A percentile compares a stretch with the other conserved stretches of the same genome.
phyloP scores from a whole-genome alignment of 371 early-diverging fungal genomes.

The Rhizopus delemar region DNA sequence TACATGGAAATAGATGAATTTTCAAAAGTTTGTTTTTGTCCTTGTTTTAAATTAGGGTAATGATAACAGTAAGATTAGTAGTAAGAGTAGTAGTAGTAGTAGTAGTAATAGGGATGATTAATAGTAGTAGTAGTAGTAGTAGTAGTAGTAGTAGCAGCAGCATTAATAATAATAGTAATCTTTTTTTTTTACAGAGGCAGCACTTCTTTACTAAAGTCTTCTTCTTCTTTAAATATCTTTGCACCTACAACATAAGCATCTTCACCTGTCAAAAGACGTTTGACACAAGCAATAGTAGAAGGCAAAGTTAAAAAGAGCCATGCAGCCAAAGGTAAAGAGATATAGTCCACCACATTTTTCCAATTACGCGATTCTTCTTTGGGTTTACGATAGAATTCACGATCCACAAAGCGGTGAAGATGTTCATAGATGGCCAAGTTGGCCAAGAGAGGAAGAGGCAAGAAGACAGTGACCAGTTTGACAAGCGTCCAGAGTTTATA shows the following conservation, averaged over 20 bases:
- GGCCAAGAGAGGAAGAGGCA: slow-evolving; percentile 56
- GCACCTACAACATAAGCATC: slow-evolving; percentile 56
- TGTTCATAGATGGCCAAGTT: slow-evolving; percentile 55
- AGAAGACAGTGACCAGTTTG: slow-evolving; percentile 49
- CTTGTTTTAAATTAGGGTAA: neutral
- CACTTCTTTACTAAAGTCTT: neutral
- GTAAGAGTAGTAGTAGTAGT: neutral
- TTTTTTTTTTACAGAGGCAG: neutral
- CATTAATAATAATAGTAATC: neutral
- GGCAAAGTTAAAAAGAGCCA: slow-evolving; percentile 60
- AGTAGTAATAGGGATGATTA: neutral
- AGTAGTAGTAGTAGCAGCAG: neutral
- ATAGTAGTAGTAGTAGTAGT: neutral
- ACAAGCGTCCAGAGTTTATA: slow-evolving; percentile 51
- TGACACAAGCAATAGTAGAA: slow-evolving; percentile 54
- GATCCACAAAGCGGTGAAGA: slow-evolving; percentile 51
- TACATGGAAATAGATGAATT: neutral
- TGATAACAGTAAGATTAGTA: neutral
- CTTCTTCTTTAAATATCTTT: slow-evolving; percentile 41
- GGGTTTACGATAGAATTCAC: slow-evolving; percentile 43
- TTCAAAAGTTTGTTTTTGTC: neutral
- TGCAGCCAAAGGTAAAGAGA: slow-evolving; percentile 53
- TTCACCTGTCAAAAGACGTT: slow-evolving; percentile 44
- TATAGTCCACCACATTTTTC: slow-evolving; percentile 50
- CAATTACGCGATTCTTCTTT: slow-evolving; percentile 49